Evolutionary conservation across 306 rosid species (phyloP).

Genomic region (Vigna trinervia): DNA sequence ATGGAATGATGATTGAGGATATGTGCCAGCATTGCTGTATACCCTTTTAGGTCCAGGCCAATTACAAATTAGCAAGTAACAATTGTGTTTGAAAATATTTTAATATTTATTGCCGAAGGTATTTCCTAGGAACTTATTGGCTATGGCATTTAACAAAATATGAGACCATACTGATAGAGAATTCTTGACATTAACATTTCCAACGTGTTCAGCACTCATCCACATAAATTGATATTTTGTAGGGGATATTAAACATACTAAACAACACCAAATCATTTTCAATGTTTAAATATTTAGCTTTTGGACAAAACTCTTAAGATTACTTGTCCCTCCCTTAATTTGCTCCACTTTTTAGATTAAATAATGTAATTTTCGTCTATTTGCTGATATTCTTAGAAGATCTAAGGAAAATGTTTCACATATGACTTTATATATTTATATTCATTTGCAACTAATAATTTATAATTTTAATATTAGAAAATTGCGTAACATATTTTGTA

Average conservation of each 20-base stretch:
- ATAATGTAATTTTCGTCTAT: not conserved
- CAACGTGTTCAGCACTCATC: not conserved
- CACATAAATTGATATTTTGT: not conserved
- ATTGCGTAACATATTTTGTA: no score
- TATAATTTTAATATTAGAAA: no score
- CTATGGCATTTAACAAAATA: not conserved
- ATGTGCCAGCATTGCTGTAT: conserved; percentile 4
- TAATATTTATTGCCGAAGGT: not conserved
- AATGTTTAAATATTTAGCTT: not conserved
- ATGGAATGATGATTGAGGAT: conserved; percentile 24
- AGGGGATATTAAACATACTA: not conserved
- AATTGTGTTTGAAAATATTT: not conserved
- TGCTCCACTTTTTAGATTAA: not conserved
- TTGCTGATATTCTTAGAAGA: not conserved
- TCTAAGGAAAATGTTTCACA: conserved; percentile 15
- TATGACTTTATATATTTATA: no score
- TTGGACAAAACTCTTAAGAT: not conserved
- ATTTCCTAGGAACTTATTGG: not conserved
- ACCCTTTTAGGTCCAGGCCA: not conserved
- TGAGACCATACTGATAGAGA: not conserved
- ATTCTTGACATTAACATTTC: not conserved
- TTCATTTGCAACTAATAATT: no score
- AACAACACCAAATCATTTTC: conserved; percentile 17
- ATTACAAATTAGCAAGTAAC: not conserved
- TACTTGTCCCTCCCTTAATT: not conserved